Base-by-base conservation (phyloP, 345 rosid genomes). In the Eucalyptus pauciflora region DNA sequence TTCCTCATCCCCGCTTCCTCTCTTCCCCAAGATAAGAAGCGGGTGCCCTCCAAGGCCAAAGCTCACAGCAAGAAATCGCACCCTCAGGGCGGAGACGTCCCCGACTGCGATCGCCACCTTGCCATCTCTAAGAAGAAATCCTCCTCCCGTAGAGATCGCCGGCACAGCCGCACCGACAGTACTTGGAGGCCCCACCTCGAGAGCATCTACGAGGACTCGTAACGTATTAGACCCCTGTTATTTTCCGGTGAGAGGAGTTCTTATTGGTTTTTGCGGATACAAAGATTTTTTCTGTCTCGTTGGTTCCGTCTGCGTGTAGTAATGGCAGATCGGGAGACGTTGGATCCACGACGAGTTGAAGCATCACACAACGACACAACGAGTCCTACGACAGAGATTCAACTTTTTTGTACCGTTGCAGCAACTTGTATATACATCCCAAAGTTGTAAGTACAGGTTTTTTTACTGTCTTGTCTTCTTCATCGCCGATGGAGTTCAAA, bases 141-240 rank as follows among this genome's bases (percentile, higher is more conserved):
- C 27, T 93, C 87, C 13, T 79, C 89, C 49, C 85, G 90, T 10
- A 86, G 67, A 69, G 90, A 85, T 24, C 96, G 96, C 50, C 94
- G 97, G 81, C 92, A 94, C 62, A 91, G 89, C 46, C 86, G 95
- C 33, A 93, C 94, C 17, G 91, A 89, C 67, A 91, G 93, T 54
- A 94, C 89, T 86, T 97, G 99, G 98, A 94, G 87, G 88, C 99
- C 99, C 81, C 96, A 94, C 90, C 96, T 98, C 17, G 92, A 90
- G 64, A 94, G 96, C 96, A 98, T 97, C 90, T 86, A 90, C 51
- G 99, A 98, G 91, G 98, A 96, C 93, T 95, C 91, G 90, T 86
- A 22, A 17, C 62, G 64, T 27, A 76, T 76, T 76, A 76, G 15
- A 41, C 48, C 48, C 29, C 33, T 76, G 29, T 11, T 76, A 11